These are phyloP conservation scores for Tylopilus subfusipes DNA, from an alignment of 768 basidiomycete genomes.

Conservation along the genomic window DNA sequence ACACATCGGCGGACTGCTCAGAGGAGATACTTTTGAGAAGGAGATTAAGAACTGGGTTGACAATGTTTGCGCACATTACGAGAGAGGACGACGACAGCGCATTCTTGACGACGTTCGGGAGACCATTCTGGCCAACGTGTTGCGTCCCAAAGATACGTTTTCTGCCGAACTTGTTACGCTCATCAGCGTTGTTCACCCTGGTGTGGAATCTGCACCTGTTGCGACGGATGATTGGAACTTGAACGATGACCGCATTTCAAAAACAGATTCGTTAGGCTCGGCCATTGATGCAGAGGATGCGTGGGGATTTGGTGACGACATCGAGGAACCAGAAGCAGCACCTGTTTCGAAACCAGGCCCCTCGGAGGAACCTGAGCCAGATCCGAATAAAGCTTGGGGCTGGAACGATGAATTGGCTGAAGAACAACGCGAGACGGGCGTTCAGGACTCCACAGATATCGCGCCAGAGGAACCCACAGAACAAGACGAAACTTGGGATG, in stretches of 20 bases:
- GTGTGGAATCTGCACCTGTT: background rate
- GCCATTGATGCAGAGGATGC: slow-evolving; percentile 33
- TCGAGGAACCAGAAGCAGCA: slow-evolving; percentile 22
- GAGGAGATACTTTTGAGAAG: slow-evolving; percentile 44
- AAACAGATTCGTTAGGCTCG: slow-evolving; percentile 25
- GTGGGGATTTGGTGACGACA: slow-evolving; percentile 55
- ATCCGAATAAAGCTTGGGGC: slow-evolving; percentile 68
- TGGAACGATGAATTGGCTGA: slow-evolving; percentile 53
- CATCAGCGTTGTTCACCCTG: background rate
- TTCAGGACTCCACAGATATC: background rate
- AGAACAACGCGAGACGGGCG: slow-evolving; percentile 29
- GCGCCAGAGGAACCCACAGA: slow-evolving; percentile 30
- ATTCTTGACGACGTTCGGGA: slow-evolving; percentile 62
- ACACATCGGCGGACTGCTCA: slow-evolving; percentile 48
- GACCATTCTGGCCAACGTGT: slow-evolving; percentile 42
- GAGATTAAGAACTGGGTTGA: slow-evolving; percentile 68
- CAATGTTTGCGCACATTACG: slow-evolving; percentile 70
- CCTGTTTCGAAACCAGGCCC: slow-evolving; percentile 18
- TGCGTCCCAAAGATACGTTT: slow-evolving; percentile 23
- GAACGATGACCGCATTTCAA: slow-evolving; percentile 38
- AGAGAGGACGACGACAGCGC: slow-evolving; percentile 63
- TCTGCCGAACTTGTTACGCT: slow-evolving; percentile 18
- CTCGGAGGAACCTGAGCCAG: slow-evolving; percentile 29
- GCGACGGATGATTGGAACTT: slow-evolving; percentile 44
- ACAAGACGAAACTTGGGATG: slow-evolving; percentile 58